These are phyloP conservation scores for Aspergillus indologenus DNA, from an alignment of 495 filamentous ascomycete species.

Conservation along the genomic window DNA sequence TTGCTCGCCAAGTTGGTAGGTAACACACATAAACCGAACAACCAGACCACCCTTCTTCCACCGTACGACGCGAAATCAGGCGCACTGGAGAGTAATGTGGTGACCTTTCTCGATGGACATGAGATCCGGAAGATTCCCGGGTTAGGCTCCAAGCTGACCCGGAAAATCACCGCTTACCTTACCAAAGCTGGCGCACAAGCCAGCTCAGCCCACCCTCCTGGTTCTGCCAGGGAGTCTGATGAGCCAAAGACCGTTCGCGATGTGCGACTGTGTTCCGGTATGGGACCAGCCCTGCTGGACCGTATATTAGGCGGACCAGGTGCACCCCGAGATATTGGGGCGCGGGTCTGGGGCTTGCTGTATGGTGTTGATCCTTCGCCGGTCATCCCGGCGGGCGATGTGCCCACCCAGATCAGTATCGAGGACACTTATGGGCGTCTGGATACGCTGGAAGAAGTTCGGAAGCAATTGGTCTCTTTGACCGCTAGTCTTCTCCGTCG, in stretches of 20 bases:
- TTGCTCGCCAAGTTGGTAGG: conserved; percentile 81
- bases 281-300: conserved; percentile 60
- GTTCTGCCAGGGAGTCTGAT: background rate
- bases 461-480: conserved; percentile 61
- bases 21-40: conserved; percentile 78
- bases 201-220: background rate
- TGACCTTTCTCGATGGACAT: conserved; percentile 68
- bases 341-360: conserved; percentile 74
- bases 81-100: conserved; percentile 47
- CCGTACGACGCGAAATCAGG: conserved; percentile 42
- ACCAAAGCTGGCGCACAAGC: background rate
- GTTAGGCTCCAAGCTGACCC: conserved; percentile 76
- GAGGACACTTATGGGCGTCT: conserved; percentile 83
- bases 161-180: conserved; percentile 62
- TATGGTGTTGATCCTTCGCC: conserved; percentile 61
- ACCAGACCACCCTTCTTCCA: conserved; percentile 77
- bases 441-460: conserved; percentile 56
- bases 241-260: conserved; percentile 55
- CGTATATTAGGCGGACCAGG: conserved; percentile 67
- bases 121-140: conserved; percentile 81
- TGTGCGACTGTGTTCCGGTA: conserved; percentile 56
- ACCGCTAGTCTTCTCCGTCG: conserved; percentile 68
- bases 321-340: conserved; percentile 63
- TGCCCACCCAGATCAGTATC: conserved; percentile 89
- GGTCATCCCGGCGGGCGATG: conserved; percentile 64